Evolutionary conservation across 179 eudicot species (phyloP).

Genomic region (Beta corolliflora): DNA sequence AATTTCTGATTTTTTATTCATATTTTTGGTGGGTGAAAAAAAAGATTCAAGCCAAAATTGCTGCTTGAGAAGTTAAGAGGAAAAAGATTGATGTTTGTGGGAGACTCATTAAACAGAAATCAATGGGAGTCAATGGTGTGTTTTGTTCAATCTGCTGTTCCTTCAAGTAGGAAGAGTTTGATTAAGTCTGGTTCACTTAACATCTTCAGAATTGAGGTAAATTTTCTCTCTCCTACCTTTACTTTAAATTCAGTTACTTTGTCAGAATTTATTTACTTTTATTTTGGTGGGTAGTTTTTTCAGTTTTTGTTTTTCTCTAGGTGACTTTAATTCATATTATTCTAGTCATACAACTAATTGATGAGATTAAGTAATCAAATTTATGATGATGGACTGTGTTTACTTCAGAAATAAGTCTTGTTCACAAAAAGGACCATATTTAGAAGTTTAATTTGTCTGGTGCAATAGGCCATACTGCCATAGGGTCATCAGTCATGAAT

Average conservation of each 20-base stretch:
- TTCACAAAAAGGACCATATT: no score
- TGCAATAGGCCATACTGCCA: not conserved
- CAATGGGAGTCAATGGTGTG: conserved; percentile 99
- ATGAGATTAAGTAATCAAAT: not conserved
- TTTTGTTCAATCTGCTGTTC: conserved; percentile 74
- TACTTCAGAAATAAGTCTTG: no score
- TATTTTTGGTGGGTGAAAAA: not conserved
- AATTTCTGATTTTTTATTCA: not conserved
- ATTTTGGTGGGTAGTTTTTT: not conserved
- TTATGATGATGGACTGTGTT: not conserved
- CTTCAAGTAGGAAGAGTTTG: conserved; percentile 67
- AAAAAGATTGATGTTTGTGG: conserved; percentile 96
- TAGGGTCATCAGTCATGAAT: not conserved
- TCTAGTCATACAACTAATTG: not conserved
- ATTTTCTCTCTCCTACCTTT: not conserved
- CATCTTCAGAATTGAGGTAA: conserved; percentile 75
- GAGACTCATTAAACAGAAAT: conserved; percentile 90
- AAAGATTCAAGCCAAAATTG: conserved; percentile 72
- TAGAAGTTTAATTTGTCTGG: not conserved
- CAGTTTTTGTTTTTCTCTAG: not conserved
- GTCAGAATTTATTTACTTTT: not conserved
- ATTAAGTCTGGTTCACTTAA: conserved; percentile 70
- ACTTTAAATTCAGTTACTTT: not conserved
- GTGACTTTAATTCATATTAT: not conserved
- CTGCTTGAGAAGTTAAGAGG: conserved; percentile 77